Conservation (phyloP, 495 filamentous ascomycete species). For the Aspergillus kassunensis region DNA sequence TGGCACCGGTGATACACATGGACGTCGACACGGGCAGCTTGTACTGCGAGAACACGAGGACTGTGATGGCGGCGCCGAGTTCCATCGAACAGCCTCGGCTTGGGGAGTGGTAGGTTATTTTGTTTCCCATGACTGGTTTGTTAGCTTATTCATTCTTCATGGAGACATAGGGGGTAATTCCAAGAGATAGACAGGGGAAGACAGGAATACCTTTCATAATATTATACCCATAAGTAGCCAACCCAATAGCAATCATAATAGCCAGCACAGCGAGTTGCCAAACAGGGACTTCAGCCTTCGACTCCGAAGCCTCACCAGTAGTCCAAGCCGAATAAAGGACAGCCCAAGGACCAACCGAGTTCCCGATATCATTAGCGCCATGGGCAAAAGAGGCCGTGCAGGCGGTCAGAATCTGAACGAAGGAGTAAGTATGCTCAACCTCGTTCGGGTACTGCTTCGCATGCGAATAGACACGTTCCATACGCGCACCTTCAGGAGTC, state of each 20-base stretch:
- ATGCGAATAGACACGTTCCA: slow-evolving; percentile 54
- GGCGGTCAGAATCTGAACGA: slow-evolving; percentile 70
- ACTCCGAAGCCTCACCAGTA: slow-evolving; percentile 40
- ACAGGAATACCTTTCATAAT: slow-evolving; percentile 57
- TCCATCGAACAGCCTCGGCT: slow-evolving; percentile 61
- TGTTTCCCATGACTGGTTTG: slow-evolving; percentile 57
- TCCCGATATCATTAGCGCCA: slow-evolving; percentile 76
- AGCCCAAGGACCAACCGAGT: slow-evolving; percentile 71
- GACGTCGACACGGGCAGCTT: slow-evolving; percentile 57
- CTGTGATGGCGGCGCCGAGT: slow-evolving; percentile 61
- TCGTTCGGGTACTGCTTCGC: slow-evolving; percentile 68
- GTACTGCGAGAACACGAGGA: slow-evolving; percentile 60
- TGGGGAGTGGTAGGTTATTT: slow-evolving; percentile 63
- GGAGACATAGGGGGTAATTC: too few relatives aligned
- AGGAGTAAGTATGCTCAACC: slow-evolving; percentile 72
- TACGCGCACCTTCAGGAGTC: slow-evolving; percentile 63
- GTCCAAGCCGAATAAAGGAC: slow-evolving; percentile 66
- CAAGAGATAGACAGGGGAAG: background rate
- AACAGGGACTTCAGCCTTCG: slow-evolving; percentile 52
- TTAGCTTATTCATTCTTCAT: slow-evolving; percentile 24
- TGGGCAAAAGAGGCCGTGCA: slow-evolving; percentile 74
- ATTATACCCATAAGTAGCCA: slow-evolving; percentile 64
- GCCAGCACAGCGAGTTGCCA: slow-evolving; percentile 58
- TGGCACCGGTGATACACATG: slow-evolving; percentile 58
- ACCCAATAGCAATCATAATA: slow-evolving; percentile 50